Evolutionary conservation across 768 basidiomycete species (phyloP).

Genomic region (Lactarius hatsudake): DNA sequence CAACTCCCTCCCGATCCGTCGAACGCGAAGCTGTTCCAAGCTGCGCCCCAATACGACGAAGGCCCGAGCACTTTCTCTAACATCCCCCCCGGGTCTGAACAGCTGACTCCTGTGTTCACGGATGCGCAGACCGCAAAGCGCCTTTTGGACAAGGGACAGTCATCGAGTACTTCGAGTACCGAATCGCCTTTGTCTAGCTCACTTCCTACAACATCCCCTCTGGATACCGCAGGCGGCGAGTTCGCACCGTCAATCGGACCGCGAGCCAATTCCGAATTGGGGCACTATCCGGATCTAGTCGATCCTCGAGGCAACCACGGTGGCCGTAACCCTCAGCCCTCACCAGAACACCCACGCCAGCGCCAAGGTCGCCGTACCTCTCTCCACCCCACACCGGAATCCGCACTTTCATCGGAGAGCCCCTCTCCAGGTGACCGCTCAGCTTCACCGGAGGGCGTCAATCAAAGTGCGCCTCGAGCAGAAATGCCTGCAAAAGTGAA

Average conservation of each 20-base stretch:
- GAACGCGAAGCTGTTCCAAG: constrained; percentile 60
- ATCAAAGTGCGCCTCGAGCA: constrained; percentile 46
- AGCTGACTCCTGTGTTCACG: constrained; percentile 33
- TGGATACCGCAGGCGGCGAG: constrained; percentile 34
- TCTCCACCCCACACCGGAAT: constrained; percentile 57
- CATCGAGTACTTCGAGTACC: constrained; percentile 45
- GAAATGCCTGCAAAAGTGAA: constrained; percentile 67
- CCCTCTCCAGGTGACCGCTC: constrained; percentile 35
- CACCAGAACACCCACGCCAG: constrained; percentile 57
- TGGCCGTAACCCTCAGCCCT: constrained; percentile 42
- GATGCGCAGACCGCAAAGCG: constrained; percentile 43
- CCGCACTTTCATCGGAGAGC: constrained; percentile 49
- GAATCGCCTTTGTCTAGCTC: constrained; percentile 63
- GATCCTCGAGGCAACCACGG: constrained; percentile 37
- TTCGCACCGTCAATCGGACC: constrained; percentile 36
- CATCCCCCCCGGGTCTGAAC: constrained; percentile 46
- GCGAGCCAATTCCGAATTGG: constrained; percentile 78
- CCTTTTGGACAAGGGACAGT: constrained; percentile 46
- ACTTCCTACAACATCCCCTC: constrained; percentile 48
- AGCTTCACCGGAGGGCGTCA: constrained; percentile 42
- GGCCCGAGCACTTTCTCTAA: constrained; percentile 34
- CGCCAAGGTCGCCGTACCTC: constrained; percentile 56
- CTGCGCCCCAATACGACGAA: constrained; percentile 36
- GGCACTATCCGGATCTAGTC: constrained; percentile 70
- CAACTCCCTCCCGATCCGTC: constrained; percentile 51